Base-by-base conservation (phyloP, 352 stramenopile species). In the Globisporangium perplexum region DNA sequence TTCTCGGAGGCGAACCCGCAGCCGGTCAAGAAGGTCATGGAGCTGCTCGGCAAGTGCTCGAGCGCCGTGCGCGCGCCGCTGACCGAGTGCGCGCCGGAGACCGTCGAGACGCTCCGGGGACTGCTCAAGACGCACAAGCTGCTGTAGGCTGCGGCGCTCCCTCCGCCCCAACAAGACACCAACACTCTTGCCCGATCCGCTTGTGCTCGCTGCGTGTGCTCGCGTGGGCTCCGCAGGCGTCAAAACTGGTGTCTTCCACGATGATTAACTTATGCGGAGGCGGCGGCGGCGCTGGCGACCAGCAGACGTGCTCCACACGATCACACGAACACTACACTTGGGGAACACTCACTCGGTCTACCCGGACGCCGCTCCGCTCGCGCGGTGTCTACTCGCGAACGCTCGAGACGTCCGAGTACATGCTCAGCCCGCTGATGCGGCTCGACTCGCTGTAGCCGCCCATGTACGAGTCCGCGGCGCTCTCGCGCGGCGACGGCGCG, bases 1-100 rank as follows among this genome's bases (percentile, higher is more conserved):
- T 97, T 97, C 66, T 85, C 82, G 35, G 87, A 97, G 55, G 87
- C 87, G 45, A 97, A 97, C 70, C 88, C 88, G 55, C 87, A 96
- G 69, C 88, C 88, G n/a, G 70, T 94, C 53, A 97, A 97, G 73
- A 91, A 95, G 62, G 71, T 87, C 38, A 79, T 96, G 66, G 76
- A 94, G 68, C 63, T 95, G 30, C 69, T 95, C 45, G 88, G 88
- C 69, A 94, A 95, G 73, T 95, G 83, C 68, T 69, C 79, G 17
- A 53, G 81, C 53, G 60, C 78, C 30, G 83, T 90, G 53, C 84
- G 87, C 20, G 68, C 85, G 11, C 87, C 87, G 20, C 71, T 96
- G 30, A 75, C 88, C 28, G 59, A 81, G 51, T 92, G 87, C 53
- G 77, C 75, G 47, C 66, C 72, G 22, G 75, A 83, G 50, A 91